phyloP scores from a whole-genome alignment of 108 stramenopile species.

The Aurantiochytrium sp. region DNA sequence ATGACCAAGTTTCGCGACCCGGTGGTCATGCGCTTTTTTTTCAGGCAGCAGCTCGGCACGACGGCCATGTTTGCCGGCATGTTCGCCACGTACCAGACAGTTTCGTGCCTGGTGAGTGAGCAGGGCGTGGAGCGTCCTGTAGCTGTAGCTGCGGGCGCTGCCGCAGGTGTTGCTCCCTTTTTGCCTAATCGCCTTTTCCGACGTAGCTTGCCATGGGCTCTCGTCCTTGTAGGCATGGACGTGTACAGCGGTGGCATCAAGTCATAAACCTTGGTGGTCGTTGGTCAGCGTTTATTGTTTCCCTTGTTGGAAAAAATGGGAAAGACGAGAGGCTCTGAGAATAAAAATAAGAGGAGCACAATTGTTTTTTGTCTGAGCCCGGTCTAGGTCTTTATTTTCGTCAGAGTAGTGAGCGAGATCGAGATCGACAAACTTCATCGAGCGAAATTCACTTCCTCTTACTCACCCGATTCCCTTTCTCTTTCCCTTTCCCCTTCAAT shows the following conservation, averaged over 20 bases:
- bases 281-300: too few species aligned
- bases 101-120: background rate
- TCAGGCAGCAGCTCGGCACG: background rate
- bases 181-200: background rate
- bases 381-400: too few species aligned
- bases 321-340: too few species aligned
- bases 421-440: too few species aligned
- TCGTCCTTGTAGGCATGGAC: background rate
- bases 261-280: background rate
- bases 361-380: too few species aligned
- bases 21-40: constrained; percentile 7
- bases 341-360: too few species aligned
- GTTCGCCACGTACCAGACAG: background rate
- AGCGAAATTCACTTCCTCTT: too few species aligned
- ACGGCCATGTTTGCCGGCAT: background rate
- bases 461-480: too few species aligned
- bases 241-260: constrained; percentile 9
- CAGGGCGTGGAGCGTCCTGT: background rate
- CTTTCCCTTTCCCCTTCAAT: too few species aligned
- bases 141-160: background rate
- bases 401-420: too few species aligned
- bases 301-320: too few species aligned
- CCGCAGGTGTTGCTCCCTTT: background rate
- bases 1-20: background rate
- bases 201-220: background rate